phyloP scores from a whole-genome alignment of 2,329 filamentous ascomycete genomes.

The Cladophialophora psammophila region DNA sequence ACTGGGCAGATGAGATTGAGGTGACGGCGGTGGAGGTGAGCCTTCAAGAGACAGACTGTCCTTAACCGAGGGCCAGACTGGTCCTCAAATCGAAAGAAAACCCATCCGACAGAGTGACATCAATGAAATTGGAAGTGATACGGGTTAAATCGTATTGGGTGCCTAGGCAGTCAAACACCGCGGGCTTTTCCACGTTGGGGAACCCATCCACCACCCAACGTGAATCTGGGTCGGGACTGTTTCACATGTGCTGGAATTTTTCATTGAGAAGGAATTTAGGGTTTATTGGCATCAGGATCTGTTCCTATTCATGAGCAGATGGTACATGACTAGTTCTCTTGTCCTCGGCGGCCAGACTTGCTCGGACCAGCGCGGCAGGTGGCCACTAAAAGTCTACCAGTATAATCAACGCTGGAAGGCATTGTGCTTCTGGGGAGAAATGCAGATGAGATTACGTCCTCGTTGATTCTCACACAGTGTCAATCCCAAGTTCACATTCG shows the following conservation, averaged over 20 bases:
- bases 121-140: constrained; percentile 16
- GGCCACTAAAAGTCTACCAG: too few species aligned
- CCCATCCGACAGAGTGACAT: neutral
- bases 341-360: neutral
- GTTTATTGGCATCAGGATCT: neutral
- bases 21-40: constrained; percentile 23
- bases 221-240: neutral
- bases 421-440: neutral
- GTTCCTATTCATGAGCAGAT: neutral
- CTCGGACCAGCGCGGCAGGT: too few species aligned
- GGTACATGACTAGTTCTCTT: neutral
- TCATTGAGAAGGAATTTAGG: neutral
- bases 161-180: too few species aligned
- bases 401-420: too few species aligned
- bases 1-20: constrained; percentile 33
- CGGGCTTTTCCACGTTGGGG: neutral
- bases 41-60: neutral
- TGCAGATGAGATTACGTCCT: neutral
- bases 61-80: neutral
- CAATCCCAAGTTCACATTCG: too few species aligned
- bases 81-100: constrained; percentile 2
- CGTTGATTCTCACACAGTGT: too few species aligned
- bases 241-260: neutral
- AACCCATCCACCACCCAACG: neutral
- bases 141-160: neutral